Percentiles rank a stretch among this genome's conserved stretches.
phyloP scores from a whole-genome alignment of 192 early-diverging fungal species.

The Entomortierella chlamydospora region DNA sequence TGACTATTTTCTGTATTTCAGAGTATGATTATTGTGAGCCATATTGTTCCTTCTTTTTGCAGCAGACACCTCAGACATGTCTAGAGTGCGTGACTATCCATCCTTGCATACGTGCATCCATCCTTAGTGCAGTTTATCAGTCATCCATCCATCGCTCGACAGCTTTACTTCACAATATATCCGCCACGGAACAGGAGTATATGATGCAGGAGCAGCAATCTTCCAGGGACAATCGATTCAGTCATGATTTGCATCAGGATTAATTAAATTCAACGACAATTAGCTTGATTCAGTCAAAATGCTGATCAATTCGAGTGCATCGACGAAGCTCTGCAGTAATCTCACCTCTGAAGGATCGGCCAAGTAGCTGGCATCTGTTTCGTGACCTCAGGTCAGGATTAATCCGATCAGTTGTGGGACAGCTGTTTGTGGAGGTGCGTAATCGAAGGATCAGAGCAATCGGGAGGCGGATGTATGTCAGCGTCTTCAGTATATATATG shows the following conservation, averaged over 20 bases:
- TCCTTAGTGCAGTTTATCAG: neutral
- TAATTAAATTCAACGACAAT: no score
- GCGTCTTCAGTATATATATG: no score
- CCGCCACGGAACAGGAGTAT: neutral
- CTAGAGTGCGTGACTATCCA: conserved; percentile 50
- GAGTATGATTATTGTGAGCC: neutral
- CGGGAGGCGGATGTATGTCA: no score
- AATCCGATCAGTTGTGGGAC: no score
- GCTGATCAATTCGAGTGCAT: no score
- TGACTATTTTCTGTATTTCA: neutral
- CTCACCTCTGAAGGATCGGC: neutral
- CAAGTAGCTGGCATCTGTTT: neutral
- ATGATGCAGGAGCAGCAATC: neutral
- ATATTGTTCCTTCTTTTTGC: conserved; percentile 42
- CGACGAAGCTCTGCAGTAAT: no score
- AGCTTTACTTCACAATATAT: neutral
- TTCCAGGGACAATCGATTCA: no score
- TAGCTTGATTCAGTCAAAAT: no score
- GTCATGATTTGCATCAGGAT: no score
- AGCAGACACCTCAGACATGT: conserved; percentile 45
- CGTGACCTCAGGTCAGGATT: no score
- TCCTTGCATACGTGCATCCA: conserved; percentile 17
- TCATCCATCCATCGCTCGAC: conserved; percentile 27
- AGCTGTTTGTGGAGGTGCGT: no score
- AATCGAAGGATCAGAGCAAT: no score